Percentiles rank a stretch among this genome's conserved stretches.
Conservation (phyloP, 2,329 filamentous ascomycete species). For the Coleophoma eucalyptorum region DNA sequence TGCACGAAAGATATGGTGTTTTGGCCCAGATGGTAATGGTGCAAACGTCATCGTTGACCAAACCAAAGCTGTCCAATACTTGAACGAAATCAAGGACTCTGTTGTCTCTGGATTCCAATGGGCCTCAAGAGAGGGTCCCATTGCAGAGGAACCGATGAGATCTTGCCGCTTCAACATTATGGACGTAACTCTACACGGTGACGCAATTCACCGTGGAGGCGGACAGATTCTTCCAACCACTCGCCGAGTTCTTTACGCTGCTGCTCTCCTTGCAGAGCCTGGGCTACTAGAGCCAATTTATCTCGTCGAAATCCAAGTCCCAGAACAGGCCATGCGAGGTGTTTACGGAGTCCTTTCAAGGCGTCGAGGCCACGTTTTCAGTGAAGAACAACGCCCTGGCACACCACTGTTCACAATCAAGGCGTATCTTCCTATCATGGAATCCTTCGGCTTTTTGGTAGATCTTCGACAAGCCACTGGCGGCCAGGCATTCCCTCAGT, state of each 20-base stretch:
- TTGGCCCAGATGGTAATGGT: slow-evolving; percentile 95
- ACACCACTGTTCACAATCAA: slow-evolving; percentile 99
- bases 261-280: slow-evolving; percentile 85
- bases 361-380: slow-evolving; percentile 98
- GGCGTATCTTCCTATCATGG: slow-evolving; percentile 93
- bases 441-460: slow-evolving; percentile 98
- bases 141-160: slow-evolving; percentile 98
- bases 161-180: slow-evolving; percentile 97
- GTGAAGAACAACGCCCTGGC: slow-evolving; percentile 95
- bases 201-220: slow-evolving; percentile 99
- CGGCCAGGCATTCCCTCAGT: slow-evolving; percentile 98
- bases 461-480: slow-evolving; percentile 91
- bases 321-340: slow-evolving; percentile 98
- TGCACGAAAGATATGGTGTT: slow-evolving; percentile 99
- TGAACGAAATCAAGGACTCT: slow-evolving; percentile 99
- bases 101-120: slow-evolving; percentile 99
- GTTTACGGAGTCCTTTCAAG: slow-evolving; percentile 99
- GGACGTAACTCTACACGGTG: slow-evolving; percentile 98
- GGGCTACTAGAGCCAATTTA: slow-evolving; percentile 95
- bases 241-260: slow-evolving; percentile 95
- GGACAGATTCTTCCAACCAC: slow-evolving; percentile 98
- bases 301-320: slow-evolving; percentile 98
- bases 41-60: slow-evolving; percentile 99
- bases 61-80: slow-evolving; percentile 99
- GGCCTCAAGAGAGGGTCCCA: slow-evolving; percentile 94